Evolutionary conservation across 2,329 filamentous ascomycete genomes (phyloP).

Genomic region (Penicillium sp.): DNA sequence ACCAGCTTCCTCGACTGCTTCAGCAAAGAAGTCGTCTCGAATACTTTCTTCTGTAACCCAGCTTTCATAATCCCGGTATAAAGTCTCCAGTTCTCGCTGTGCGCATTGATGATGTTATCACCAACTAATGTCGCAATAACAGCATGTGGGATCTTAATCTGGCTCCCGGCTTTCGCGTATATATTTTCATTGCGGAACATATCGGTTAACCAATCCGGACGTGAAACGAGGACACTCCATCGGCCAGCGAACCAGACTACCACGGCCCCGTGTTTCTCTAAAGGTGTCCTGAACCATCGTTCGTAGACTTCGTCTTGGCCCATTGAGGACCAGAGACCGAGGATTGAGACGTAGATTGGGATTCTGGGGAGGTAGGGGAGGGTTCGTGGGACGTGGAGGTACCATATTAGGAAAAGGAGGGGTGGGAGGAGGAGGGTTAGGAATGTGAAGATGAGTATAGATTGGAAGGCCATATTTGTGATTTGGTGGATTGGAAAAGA

Average conservation of each 20-base stretch:
- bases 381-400: slow-evolving; percentile 20
- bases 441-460: not conserved
- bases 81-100: slow-evolving; percentile 33
- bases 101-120: slow-evolving; percentile 43
- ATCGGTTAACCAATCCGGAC: slow-evolving; percentile 45
- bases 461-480: not conserved
- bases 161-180: slow-evolving; percentile 42
- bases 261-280: slow-evolving; percentile 43
- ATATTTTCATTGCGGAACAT: slow-evolving; percentile 34
- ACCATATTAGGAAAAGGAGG: slow-evolving; percentile 19
- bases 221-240: slow-evolving; percentile 51
- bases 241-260: slow-evolving; percentile 50
- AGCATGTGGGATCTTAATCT: slow-evolving; percentile 43
- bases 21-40: slow-evolving; percentile 23
- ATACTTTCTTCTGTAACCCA: slow-evolving; percentile 32
- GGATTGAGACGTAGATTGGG: slow-evolving; percentile 27
- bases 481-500: not conserved
- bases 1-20: slow-evolving; percentile 26
- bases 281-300: slow-evolving; percentile 21
- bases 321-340: slow-evolving; percentile 27
- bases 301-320: slow-evolving; percentile 27
- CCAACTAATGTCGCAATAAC: slow-evolving; percentile 41
- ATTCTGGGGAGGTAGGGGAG: slow-evolving; percentile 24
- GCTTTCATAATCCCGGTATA: slow-evolving; percentile 40
- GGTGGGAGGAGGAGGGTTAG: slow-evolving; percentile 6